Evolutionary conservation across 1,284 basidiomycete genomes (phyloP).

Genomic region (Pseudozyma tsukubaensis): DNA sequence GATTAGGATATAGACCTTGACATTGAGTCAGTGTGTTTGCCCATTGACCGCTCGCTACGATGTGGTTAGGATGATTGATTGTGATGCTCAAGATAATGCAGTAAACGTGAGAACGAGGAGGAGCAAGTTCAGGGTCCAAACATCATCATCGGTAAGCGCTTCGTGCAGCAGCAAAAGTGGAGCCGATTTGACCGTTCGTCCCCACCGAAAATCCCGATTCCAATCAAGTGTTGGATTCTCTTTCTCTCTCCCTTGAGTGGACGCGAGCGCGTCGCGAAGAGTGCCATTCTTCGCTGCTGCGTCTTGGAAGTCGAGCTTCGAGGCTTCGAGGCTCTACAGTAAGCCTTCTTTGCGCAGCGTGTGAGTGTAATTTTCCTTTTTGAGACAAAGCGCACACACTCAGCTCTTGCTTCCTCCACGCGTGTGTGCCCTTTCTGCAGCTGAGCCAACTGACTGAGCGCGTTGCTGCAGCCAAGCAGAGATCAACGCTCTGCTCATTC

Average conservation of each 20-base stretch:
- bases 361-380: conserved; percentile 1
- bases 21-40: neutral
- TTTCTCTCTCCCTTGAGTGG: no score
- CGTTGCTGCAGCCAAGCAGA: no score
- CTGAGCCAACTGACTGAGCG: no score
- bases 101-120: neutral
- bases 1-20: neutral
- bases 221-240: neutral
- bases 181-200: no score
- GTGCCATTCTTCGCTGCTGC: neutral
- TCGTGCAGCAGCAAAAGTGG: conserved; percentile 16
- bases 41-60: no score
- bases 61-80: neutral
- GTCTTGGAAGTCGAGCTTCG: neutral
- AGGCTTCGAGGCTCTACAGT: no score
- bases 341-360: no score
- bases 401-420: no score
- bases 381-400: neutral
- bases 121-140: conserved; percentile 9
- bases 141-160: no score
- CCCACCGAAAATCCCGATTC: no score
- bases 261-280: neutral
- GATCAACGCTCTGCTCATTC: no score
- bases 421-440: no score
- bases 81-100: neutral